Evolutionary conservation across 177 flowering plant species (phyloP).

Genomic region (Vitis hybrid): DNA sequence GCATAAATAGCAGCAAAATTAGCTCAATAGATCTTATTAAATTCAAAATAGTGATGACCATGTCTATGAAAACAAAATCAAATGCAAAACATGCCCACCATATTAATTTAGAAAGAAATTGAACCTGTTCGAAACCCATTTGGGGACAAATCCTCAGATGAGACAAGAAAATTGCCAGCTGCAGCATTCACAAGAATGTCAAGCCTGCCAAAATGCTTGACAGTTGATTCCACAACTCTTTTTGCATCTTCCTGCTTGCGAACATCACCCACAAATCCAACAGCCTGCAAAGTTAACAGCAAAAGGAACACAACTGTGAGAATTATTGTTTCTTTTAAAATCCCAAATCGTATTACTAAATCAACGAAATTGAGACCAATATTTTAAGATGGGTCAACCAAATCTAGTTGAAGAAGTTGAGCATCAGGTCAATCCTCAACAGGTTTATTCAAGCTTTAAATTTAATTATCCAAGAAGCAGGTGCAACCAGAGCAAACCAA

Average conservation of each 20-base stretch:
- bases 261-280: conserved; percentile 87
- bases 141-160: conserved; percentile 87
- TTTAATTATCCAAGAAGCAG: too few relatives aligned
- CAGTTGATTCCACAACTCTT: conserved; percentile 74
- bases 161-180: conserved; percentile 89
- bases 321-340: background rate
- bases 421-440: too few relatives aligned
- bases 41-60: too few relatives aligned
- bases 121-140: conserved; percentile 92
- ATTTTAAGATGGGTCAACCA: too few relatives aligned
- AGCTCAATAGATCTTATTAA: too few relatives aligned
- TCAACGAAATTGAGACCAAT: too few relatives aligned
- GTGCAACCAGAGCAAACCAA: too few relatives aligned
- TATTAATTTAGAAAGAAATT: background rate
- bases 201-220: conserved; percentile 70
- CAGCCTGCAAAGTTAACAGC: conserved; percentile 47
- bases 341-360: background rate
- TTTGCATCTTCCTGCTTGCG: conserved; percentile 82
- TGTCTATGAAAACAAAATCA: background rate
- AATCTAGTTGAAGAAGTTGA: too few relatives aligned
- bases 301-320: background rate
- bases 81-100: background rate
- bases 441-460: too few relatives aligned
- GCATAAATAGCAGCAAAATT: too few relatives aligned
- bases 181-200: conserved; percentile 95